Conservation (phyloP, 1,284 basidiomycete genomes). For the Cystobasidium slooffiae region DNA sequence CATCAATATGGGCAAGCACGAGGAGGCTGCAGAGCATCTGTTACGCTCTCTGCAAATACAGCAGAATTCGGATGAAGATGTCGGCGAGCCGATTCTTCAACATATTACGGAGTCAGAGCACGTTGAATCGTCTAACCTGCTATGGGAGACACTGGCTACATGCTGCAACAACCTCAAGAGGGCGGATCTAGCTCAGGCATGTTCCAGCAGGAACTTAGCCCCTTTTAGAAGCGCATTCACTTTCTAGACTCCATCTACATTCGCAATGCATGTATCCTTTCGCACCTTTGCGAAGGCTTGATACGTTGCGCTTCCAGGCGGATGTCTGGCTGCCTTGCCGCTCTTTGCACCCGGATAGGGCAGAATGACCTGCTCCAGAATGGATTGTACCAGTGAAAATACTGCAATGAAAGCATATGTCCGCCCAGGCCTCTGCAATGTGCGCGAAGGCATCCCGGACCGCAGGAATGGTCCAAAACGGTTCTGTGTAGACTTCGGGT, state of each 20-base stretch:
- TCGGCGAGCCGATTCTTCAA: slow-evolving; percentile 46
- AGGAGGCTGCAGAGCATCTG: slow-evolving; percentile 81
- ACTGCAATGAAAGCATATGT: too few species aligned
- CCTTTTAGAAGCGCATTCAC: slow-evolving; percentile 63
- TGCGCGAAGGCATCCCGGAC: too few species aligned
- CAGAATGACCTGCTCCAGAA: too few species aligned
- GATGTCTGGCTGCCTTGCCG: too few species aligned
- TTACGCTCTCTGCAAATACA: slow-evolving; percentile 83
- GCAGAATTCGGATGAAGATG: slow-evolving; percentile 64
- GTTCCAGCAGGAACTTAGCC: slow-evolving; percentile 71
- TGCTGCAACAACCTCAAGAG: slow-evolving; percentile 61
- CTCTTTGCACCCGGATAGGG: too few species aligned
- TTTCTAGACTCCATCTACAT: neutral
- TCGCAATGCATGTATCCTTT: neutral
- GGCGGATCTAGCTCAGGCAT: slow-evolving; percentile 57
- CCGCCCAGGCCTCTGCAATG: too few species aligned
- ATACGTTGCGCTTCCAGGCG: too few species aligned
- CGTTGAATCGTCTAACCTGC: slow-evolving; percentile 65
- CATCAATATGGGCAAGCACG: slow-evolving; percentile 66
- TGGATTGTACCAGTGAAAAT: too few species aligned
- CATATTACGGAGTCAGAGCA: slow-evolving; percentile 42
- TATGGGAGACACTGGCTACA: slow-evolving; percentile 84
- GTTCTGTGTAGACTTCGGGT: too few species aligned
- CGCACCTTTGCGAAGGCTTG: too few species aligned
- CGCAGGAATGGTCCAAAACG: too few species aligned